These are phyloP conservation scores for Auriscalpium vulgare DNA, from an alignment of 768 basidiomycete species.

Conservation along the genomic window DNA sequence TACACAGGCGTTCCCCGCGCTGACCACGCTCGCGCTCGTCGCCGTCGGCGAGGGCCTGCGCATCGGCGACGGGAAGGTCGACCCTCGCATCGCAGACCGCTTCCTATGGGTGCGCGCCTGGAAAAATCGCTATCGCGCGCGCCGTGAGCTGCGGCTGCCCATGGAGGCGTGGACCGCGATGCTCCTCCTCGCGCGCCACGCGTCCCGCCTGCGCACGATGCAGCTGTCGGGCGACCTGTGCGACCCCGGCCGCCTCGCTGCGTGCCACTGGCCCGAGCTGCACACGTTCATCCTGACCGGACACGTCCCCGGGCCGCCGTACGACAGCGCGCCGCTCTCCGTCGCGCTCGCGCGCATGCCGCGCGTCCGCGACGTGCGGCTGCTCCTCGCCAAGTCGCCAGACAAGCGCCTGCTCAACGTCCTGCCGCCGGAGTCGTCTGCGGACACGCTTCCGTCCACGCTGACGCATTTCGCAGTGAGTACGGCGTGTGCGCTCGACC, in stretches of 20 bases:
- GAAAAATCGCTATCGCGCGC: constrained; percentile 27
- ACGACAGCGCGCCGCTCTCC: constrained; percentile 17
- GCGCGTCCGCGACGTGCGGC: constrained; percentile 21
- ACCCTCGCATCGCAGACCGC: constrained; percentile 24
- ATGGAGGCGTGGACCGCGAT: constrained; percentile 24
- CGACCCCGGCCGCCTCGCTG: constrained; percentile 20
- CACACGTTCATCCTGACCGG: constrained; percentile 26
- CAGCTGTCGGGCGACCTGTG: constrained; percentile 26
- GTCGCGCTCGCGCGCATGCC: constrained; percentile 25
- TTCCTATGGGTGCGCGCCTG: constrained; percentile 29
- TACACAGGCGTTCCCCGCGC: background rate
- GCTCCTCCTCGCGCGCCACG: constrained; percentile 24
- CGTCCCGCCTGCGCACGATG: constrained; percentile 21
- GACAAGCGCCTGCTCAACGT: constrained; percentile 20
- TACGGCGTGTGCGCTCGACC: constrained; percentile 25
- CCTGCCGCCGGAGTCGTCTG: background rate
- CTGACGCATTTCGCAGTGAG: constrained; percentile 28
- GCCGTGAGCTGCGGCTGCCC: constrained; percentile 22
- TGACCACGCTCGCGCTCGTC: constrained; percentile 17
- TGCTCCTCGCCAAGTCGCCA: constrained; percentile 23
- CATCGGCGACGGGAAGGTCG: constrained; percentile 26
- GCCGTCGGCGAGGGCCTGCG: constrained; percentile 28
- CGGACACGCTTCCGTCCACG: constrained; percentile 13
- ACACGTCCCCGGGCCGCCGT: constrained; percentile 5
- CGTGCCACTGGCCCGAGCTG: constrained; percentile 24